These are phyloP conservation scores for Apiosordaria backusii DNA, from an alignment of 495 filamentous ascomycete genomes.

Conservation along the genomic window DNA sequence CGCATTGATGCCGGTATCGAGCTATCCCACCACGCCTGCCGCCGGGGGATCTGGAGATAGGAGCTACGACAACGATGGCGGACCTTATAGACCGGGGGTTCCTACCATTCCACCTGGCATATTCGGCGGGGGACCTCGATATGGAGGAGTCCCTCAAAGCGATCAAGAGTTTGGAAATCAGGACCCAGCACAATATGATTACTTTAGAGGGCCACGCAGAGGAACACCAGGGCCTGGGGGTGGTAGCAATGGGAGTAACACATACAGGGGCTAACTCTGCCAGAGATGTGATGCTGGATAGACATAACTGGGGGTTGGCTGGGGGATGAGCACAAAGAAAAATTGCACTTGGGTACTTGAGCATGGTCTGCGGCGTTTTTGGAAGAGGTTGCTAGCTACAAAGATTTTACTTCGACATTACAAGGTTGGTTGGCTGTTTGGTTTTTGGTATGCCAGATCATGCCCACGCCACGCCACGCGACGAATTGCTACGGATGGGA, in stretches of 20 bases:
- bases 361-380: neutral
- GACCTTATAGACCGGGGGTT: conserved; percentile 18
- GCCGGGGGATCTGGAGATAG: conserved; percentile 30
- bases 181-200: conserved; percentile 34
- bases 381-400: neutral
- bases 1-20: conserved; percentile 38
- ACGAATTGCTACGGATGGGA: neutral
- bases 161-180: conserved; percentile 35
- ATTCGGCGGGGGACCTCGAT: conserved; percentile 30
- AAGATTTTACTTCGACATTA: neutral
- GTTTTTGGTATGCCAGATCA: neutral
- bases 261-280: neutral
- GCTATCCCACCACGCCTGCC: conserved; percentile 22
- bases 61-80: conserved; percentile 26
- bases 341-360: neutral
- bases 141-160: conserved; percentile 49
- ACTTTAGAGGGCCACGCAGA: conserved; percentile 28
- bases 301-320: neutral
- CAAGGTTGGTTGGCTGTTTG: neutral
- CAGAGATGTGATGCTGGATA: neutral
- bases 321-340: neutral
- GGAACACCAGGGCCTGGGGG: conserved; percentile 14
- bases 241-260: conserved; percentile 11
- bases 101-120: conserved; percentile 7
- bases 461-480: neutral